Evolutionary conservation across 306 rosid genomes (phyloP).

Genomic region (Hippophae gyantsensis): DNA sequence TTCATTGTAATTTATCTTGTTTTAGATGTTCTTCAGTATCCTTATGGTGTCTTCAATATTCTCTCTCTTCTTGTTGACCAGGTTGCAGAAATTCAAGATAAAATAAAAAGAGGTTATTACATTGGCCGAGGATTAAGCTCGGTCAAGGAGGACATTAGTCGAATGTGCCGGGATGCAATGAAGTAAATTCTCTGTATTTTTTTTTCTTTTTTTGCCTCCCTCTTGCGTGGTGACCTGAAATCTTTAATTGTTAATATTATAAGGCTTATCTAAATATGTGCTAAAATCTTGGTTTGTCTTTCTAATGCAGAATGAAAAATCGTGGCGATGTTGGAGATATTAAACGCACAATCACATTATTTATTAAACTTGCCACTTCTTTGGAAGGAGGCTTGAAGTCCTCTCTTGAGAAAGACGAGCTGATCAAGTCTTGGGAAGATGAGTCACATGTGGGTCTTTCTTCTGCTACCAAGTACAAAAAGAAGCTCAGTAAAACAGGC

Average conservation of each 20-base stretch:
- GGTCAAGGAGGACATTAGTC: slow-evolving; percentile 83
- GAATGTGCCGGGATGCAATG: slow-evolving; percentile 97
- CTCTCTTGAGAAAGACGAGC: slow-evolving; percentile 45
- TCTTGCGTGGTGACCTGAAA: background rate
- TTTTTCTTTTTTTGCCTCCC: background rate
- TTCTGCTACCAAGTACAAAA: slow-evolving; percentile 55
- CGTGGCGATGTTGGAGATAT: slow-evolving; percentile 67
- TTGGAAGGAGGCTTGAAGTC: slow-evolving; percentile 63
- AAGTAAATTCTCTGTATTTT: slow-evolving; percentile 43
- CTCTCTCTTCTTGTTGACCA: slow-evolving; percentile 25
- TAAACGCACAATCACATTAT: slow-evolving; percentile 56
- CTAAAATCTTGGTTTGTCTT: background rate
- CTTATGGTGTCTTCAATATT: background rate
- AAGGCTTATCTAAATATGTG: background rate
- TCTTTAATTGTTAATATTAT: background rate
- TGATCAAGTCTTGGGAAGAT: slow-evolving; percentile 52
- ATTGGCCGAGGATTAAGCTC: slow-evolving; percentile 74
- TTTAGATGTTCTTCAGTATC: slow-evolving; percentile 2
- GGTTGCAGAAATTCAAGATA: slow-evolving; percentile 95
- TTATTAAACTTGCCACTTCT: slow-evolving; percentile 66
- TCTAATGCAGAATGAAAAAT: slow-evolving; percentile 57
- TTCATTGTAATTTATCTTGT: background rate
- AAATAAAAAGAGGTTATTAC: slow-evolving; percentile 74
- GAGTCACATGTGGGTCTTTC: slow-evolving; percentile 32
- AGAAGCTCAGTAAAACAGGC: slow-evolving; percentile 46